Conservation (phyloP, 2,329 filamentous ascomycete genomes). For the Beauveria scarabaeidicola region DNA sequence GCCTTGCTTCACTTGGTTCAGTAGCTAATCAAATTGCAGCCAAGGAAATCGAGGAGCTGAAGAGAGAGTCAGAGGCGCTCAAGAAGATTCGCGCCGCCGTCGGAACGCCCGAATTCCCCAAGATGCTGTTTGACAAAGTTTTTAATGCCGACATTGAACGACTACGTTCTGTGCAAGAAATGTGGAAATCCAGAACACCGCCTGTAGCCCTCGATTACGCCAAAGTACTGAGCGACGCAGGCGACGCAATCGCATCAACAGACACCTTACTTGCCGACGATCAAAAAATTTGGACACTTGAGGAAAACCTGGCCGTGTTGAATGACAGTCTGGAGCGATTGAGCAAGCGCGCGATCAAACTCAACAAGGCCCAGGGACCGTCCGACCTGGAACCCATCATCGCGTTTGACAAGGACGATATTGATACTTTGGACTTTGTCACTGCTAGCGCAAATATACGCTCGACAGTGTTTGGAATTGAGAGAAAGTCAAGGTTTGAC, state of each 20-base stretch:
- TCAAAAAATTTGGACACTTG: conserved; percentile 70
- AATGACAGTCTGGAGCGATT: conserved; percentile 73
- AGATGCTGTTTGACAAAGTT: conserved; percentile 85
- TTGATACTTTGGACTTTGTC: conserved; percentile 91
- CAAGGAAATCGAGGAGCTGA: conserved; percentile 79
- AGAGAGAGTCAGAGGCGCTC: conserved; percentile 73
- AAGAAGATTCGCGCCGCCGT: conserved; percentile 75
- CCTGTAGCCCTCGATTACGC: conserved; percentile 68
- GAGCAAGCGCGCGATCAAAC: conserved; percentile 60
- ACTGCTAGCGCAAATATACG: conserved; percentile 83
- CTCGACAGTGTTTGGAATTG: conserved; percentile 82
- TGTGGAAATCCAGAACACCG: conserved; percentile 81
- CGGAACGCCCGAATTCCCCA: conserved; percentile 67
- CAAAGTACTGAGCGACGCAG: conserved; percentile 44
- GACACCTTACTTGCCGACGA: conserved; percentile 54
- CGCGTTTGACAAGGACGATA: conserved; percentile 93
- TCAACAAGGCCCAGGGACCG: conserved; percentile 42
- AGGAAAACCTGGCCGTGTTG: conserved; percentile 81
- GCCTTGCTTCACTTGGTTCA: conserved; percentile 11
- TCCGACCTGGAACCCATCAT: conserved; percentile 56
- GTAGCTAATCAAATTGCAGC: conserved; percentile 27
- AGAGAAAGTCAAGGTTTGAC: conserved; percentile 83
- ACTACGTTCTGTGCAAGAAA: conserved; percentile 79
- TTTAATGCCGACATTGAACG: conserved; percentile 79
- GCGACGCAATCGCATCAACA: conserved; percentile 38